Conservation (phyloP, 257 asterid species). For the Lantana camara region DNA sequence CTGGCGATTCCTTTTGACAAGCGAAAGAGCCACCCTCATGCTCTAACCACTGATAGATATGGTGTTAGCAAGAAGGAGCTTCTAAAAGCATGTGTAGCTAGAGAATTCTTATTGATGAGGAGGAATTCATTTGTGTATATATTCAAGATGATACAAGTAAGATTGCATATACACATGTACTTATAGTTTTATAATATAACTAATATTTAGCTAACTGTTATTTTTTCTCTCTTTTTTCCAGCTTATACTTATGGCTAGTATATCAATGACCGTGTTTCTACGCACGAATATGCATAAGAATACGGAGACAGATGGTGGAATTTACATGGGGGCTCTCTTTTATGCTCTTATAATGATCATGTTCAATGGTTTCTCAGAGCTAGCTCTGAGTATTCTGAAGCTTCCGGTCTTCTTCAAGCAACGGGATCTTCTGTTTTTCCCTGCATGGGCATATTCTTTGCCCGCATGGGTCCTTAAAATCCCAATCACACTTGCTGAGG, state of each 20-base stretch:
- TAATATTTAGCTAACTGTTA: neutral
- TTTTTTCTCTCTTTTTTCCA: constrained; percentile 26
- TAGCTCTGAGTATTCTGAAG: constrained; percentile 64
- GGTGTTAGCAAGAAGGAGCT: constrained; percentile 78
- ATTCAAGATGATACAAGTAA: constrained; percentile 73
- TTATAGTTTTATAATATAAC: neutral
- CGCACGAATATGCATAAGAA: constrained; percentile 55
- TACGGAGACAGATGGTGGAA: constrained; percentile 53
- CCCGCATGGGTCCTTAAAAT: constrained; percentile 74
- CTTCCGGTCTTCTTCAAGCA: constrained; percentile 89
- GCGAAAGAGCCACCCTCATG: constrained; percentile 69
- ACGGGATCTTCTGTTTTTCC: constrained; percentile 72
- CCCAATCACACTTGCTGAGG: constrained; percentile 61
- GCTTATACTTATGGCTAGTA: constrained; percentile 60
- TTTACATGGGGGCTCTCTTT: constrained; percentile 73
- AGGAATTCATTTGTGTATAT: constrained; percentile 73
- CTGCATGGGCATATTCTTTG: constrained; percentile 78
- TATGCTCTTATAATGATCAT: constrained; percentile 52
- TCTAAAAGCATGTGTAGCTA: constrained; percentile 61
- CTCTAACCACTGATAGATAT: constrained; percentile 57
- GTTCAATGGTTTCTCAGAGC: constrained; percentile 82
- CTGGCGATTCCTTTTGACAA: constrained; percentile 71
- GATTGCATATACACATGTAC: constrained; percentile 10
- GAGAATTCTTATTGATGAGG: constrained; percentile 73
- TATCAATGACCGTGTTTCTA: constrained; percentile 65